A percentile compares a stretch with the other conserved stretches of the same genome.
These are phyloP conservation scores for Aegilops umbellulata DNA, from an alignment of 176 grass and related monocot genomes.

Conservation along the genomic window DNA sequence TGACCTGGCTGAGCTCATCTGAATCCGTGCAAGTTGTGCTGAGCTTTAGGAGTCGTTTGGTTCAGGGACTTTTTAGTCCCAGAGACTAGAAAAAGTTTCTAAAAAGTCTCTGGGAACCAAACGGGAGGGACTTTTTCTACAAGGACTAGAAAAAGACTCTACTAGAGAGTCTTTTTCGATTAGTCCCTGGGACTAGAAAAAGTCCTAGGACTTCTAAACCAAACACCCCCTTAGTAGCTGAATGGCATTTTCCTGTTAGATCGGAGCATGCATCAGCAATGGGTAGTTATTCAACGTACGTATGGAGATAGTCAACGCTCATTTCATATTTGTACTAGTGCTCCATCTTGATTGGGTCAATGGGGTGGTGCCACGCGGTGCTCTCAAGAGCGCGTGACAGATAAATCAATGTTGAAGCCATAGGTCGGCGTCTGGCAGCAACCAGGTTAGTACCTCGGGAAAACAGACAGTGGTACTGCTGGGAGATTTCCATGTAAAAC, in stretches of 20 bases:
- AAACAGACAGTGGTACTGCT: neutral
- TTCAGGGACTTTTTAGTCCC: no score
- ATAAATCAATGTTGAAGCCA: neutral
- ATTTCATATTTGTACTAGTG: neutral
- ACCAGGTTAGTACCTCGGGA: neutral
- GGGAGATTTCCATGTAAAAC: neutral
- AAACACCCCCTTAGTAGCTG: no score
- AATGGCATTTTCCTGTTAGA: neutral
- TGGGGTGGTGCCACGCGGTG: neutral
- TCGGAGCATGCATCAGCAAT: neutral
- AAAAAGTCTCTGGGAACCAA: no score
- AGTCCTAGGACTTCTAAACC: no score
- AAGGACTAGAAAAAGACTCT: no score
- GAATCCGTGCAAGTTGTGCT: neutral
- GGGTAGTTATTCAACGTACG: neutral
- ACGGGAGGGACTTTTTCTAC: no score
- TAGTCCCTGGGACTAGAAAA: no score
- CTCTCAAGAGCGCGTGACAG: no score
- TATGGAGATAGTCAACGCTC: neutral
- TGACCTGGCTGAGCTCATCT: neutral
- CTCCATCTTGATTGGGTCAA: neutral
- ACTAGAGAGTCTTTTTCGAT: no score
- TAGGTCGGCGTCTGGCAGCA: neutral
- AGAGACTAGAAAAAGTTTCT: no score
- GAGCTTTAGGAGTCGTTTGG: no score